Evolutionary conservation across 75 land plant genomes (phyloP).

Genomic region (Sequoia sempervirens): DNA sequence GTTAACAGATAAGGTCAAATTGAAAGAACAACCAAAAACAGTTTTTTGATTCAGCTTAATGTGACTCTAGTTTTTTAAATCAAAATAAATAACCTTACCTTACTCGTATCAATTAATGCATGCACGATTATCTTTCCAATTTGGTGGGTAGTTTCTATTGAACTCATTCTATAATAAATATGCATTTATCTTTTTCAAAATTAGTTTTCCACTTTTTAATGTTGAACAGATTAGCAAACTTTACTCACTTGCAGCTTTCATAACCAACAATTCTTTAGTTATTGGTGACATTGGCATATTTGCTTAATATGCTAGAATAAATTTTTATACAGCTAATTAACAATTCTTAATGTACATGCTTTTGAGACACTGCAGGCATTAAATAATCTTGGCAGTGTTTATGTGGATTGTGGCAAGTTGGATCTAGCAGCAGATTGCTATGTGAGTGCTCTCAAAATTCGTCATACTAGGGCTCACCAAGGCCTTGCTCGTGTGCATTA

Average conservation of each 20-base stretch:
- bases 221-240: background rate
- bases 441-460: constrained; percentile 89
- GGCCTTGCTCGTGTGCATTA: constrained; percentile 94
- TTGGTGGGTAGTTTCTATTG: background rate
- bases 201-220: background rate
- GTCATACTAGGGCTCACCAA: constrained; percentile 96
- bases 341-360: background rate
- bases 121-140: background rate
- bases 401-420: constrained; percentile 84
- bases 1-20: background rate
- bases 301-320: background rate
- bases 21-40: background rate
- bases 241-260: background rate
- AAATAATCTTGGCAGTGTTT: constrained; percentile 96
- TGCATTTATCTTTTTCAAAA: background rate
- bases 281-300: background rate
- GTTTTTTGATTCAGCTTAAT: background rate
- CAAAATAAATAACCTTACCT: background rate
- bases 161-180: background rate
- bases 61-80: background rate
- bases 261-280: background rate
- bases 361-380: constrained; percentile 59
- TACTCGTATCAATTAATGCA: background rate
- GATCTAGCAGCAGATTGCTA: constrained; percentile 92
- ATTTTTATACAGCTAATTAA: background rate